Conservation (phyloP, 106 monocot genomes). For the Dioscorea alata region DNA sequence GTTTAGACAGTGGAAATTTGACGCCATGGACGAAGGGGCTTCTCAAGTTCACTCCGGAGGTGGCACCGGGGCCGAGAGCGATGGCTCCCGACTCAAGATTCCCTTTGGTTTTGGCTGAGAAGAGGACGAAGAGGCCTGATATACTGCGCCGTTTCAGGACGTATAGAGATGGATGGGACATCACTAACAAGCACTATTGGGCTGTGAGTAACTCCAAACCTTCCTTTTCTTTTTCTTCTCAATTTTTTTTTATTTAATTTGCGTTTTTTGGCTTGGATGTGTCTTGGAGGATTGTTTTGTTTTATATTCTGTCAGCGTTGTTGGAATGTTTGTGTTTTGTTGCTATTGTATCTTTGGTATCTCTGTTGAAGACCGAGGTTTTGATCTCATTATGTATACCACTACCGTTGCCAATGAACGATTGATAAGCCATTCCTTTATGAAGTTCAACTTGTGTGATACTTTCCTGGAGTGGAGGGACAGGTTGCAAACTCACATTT, state of each 20-base stretch:
- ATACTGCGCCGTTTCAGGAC: constrained; percentile 28
- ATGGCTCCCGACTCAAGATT: constrained; percentile 21
- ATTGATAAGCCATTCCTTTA: too few species aligned
- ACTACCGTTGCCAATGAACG: too few species aligned
- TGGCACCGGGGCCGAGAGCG: constrained; percentile 10
- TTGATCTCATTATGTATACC: too few species aligned
- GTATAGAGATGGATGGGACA: constrained; percentile 59
- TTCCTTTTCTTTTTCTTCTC: background rate
- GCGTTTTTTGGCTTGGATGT: too few species aligned
- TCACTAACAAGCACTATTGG: constrained; percentile 60
- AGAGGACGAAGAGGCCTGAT: constrained; percentile 64
- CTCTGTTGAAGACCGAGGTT: too few species aligned
- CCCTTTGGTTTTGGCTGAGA: constrained; percentile 42
- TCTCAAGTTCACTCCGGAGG: constrained; percentile 24
- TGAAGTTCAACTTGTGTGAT: too few species aligned
- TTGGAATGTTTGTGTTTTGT: too few species aligned
- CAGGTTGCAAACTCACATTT: too few species aligned
- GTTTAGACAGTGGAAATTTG: constrained; percentile 29
- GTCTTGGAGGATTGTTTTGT: background rate
- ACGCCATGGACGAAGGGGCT: constrained; percentile 38
- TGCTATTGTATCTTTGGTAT: too few species aligned
- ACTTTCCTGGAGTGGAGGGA: too few species aligned
- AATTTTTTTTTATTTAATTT: too few species aligned
- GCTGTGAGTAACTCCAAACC: constrained; percentile 25
- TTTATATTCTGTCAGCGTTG: too few species aligned